Evolutionary conservation across 495 filamentous ascomycete genomes (phyloP).

Genomic region (Chaetomium tenue): DNA sequence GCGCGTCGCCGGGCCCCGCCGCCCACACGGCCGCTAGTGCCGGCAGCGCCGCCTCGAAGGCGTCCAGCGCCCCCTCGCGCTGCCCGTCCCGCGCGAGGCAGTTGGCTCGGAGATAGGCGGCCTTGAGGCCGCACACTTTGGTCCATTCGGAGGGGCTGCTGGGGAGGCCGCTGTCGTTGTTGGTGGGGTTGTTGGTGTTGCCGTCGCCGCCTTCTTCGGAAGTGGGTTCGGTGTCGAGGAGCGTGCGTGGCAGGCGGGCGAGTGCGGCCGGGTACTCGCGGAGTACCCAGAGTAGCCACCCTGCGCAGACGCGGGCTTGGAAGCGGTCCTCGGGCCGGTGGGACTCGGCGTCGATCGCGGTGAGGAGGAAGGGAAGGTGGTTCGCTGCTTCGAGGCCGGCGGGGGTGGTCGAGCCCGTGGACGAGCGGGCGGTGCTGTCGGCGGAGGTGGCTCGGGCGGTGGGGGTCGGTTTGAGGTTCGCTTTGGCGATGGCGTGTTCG

Average conservation of each 20-base stretch:
- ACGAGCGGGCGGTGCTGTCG: constrained; percentile 26
- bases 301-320: constrained; percentile 75
- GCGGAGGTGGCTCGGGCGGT: constrained; percentile 40
- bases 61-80: constrained; percentile 57
- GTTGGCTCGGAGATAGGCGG: constrained; percentile 69
- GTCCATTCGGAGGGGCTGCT: constrained; percentile 65
- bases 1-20: constrained; percentile 36
- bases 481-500: constrained; percentile 61
- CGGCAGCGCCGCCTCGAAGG: constrained; percentile 61
- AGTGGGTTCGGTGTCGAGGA: constrained; percentile 36
- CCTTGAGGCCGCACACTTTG: constrained; percentile 74
- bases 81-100: constrained; percentile 59
- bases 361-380: constrained; percentile 61
- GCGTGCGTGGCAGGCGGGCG: constrained; percentile 59
- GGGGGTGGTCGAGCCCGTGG: neutral
- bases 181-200: no score
- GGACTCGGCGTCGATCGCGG: constrained; percentile 63
- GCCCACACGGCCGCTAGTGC: constrained; percentile 53
- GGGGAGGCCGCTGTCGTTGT: constrained; percentile 23
- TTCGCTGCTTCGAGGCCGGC: constrained; percentile 45
- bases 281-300: constrained; percentile 76
- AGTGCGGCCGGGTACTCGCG: constrained; percentile 63
- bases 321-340: constrained; percentile 65
- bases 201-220: no score
- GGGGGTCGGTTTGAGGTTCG: constrained; percentile 46